These are phyloP conservation scores for Symbiodinium pilosum DNA, from an alignment of 73 alveolate genomes.

Conservation along the genomic window DNA sequence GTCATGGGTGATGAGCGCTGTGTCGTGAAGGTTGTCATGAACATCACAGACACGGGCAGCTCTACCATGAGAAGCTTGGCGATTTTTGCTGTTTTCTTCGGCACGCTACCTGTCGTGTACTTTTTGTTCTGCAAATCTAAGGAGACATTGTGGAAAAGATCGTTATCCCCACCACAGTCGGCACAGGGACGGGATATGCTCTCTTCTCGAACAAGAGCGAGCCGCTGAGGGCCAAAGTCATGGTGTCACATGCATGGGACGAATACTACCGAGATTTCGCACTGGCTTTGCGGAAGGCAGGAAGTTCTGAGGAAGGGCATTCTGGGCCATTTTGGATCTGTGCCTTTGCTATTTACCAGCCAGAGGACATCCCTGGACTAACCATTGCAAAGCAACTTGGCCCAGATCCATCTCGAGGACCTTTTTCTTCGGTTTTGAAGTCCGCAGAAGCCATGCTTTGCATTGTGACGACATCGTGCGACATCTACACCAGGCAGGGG, in stretches of 20 bases:
- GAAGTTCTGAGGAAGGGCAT: too few relatives aligned
- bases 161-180: neutral
- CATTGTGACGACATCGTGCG: neutral
- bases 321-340: neutral
- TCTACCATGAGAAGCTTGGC: neutral
- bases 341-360: conserved; percentile 21
- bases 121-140: too few relatives aligned
- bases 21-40: neutral
- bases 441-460: conserved; percentile 3
- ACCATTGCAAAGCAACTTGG: conserved; percentile 33
- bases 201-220: neutral
- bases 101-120: too few relatives aligned
- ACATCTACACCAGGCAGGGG: neutral
- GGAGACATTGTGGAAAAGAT: neutral
- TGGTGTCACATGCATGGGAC: conserved; percentile 53
- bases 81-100: too few relatives aligned
- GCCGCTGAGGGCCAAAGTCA: neutral
- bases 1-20: neutral
- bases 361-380: conserved; percentile 21
- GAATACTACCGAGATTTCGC: neutral
- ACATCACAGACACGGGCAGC: neutral
- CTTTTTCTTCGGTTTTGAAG: conserved; percentile 14
- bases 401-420: conserved; percentile 10
- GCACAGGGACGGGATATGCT: conserved; percentile 41
- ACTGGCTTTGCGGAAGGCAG: neutral